Percentiles rank a stretch among this genome's conserved stretches.
phyloP scores from a whole-genome alignment of 176 grass and related monocot species.

The Aechmea fasciata region DNA sequence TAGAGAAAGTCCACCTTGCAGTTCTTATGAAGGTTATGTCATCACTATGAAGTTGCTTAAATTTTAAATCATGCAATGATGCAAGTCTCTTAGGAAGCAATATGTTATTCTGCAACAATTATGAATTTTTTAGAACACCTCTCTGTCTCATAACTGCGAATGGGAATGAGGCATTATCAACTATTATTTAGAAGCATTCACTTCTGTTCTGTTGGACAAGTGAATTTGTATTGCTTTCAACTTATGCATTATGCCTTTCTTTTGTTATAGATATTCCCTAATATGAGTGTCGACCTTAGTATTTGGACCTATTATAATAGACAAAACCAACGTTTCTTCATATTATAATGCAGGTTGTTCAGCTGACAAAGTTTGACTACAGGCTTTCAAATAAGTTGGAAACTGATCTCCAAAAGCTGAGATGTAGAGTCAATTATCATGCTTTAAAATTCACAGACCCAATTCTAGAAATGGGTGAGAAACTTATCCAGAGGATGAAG shows the following conservation, averaged over 20 bases:
- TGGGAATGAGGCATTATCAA: neutral
- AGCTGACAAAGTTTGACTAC: constrained; percentile 80
- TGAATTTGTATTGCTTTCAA: neutral
- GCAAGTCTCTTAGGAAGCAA: too few species aligned
- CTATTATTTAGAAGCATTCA: neutral
- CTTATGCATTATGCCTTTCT: neutral
- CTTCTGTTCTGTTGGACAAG: neutral
- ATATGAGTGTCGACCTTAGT: neutral
- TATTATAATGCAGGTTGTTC: constrained; percentile 50
- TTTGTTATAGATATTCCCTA: neutral
- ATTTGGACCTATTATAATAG: neutral
- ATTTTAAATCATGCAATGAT: too few species aligned
- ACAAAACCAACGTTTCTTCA: neutral
- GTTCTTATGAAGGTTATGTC: too few species aligned
- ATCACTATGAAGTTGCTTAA: too few species aligned
- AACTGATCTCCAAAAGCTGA: constrained; percentile 71
- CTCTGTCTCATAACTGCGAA: too few species aligned
- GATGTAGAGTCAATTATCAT: constrained; percentile 93
- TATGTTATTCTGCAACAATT: too few species aligned
- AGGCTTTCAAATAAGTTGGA: constrained; percentile 70
- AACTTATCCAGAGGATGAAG: constrained; percentile 58
- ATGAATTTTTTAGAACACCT: too few species aligned
- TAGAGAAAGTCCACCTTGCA: too few species aligned
- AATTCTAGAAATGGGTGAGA: constrained; percentile 62
- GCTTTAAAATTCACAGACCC: constrained; percentile 72